phyloP scores from a whole-genome alignment of 108 stramenopile genomes.

The Discostella stelligeroides region DNA sequence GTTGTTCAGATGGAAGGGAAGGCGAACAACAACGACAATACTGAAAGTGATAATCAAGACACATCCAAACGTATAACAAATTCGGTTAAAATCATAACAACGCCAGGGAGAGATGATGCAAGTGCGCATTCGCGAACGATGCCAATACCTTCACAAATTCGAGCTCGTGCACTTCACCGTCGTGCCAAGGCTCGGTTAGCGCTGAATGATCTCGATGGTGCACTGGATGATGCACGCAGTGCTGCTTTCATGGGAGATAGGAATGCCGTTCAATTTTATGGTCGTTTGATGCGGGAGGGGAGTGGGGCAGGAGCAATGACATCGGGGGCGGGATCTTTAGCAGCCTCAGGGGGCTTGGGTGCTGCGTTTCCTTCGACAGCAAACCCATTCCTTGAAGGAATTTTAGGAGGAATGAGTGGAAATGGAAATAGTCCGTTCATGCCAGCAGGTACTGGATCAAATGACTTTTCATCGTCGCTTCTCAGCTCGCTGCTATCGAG shows the following conservation, averaged over 20 bases:
- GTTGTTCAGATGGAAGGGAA: constrained; percentile 22
- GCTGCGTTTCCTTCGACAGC: constrained; percentile 6
- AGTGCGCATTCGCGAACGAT: not conserved
- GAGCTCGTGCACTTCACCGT: constrained; percentile 80
- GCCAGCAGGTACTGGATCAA: constrained; percentile 21
- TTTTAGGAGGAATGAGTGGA: constrained; percentile 22
- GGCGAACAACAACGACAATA: constrained; percentile 10
- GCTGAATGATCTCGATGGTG: constrained; percentile 62
- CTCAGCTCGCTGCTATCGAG: constrained; percentile 38
- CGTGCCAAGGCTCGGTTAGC: constrained; percentile 79
- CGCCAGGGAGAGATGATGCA: constrained; percentile 4
- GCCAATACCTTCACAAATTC: constrained; percentile 51
- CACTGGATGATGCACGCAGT: constrained; percentile 72
- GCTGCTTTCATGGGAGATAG: constrained; percentile 86
- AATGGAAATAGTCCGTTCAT: constrained; percentile 31
- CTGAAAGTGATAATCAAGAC: not conserved
- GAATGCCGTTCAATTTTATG: constrained; percentile 82
- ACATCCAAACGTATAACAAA: not conserved
- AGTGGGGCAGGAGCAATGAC: constrained; percentile 20
- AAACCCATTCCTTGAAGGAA: constrained; percentile 39
- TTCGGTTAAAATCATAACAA: not conserved
- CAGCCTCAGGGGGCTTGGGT: not conserved
- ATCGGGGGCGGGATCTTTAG: no score
- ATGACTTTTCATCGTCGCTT: constrained; percentile 46
- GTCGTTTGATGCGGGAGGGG: constrained; percentile 67